Base-by-base conservation (phyloP, 169 alveolate species). In the Plasmodium relictum region DNA sequence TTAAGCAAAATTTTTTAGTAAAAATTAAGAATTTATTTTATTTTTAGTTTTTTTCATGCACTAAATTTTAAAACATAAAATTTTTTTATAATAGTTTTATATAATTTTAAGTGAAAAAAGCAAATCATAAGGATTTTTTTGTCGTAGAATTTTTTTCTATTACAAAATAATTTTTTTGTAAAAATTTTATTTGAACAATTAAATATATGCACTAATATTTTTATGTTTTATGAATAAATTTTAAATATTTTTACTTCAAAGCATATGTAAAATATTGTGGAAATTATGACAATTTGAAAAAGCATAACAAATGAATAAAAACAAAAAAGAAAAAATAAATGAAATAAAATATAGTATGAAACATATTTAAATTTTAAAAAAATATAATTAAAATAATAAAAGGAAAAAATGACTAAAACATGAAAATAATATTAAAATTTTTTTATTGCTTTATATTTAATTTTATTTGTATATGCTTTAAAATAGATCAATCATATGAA, bases 381-480 rank as follows among this genome's bases (percentile, higher is more conserved):
- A 54, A 54, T 54, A 12, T 12, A 16, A 54, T 10, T 2, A 37
- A 71, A 16, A 10, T 42, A 45, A 54, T 54, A 54, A 54, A 54
- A 16, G 63, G 83, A 65, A 80, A 80, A 80, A 63, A 80, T 80
- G 90, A 80, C 48, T 50, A 80, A 80, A 80, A 80, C 90, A 80
- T 80, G 90, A 80, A 66, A 80, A 66, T 24, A 50, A 54, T 68
- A 52, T 66, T 80, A 52, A 59, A 39, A 48, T 20, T 52, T 22
- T 52, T 71, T 50, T 80, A 48, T 54, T 80, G 52, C 58, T n/a
- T 61, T 45, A 48, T 61, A 52, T 45, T 80, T 31, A 80, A 44
- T 39, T 37, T 66, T 80, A 44, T 80, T 59, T 66, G 90, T 66
- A 66, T 62, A 65, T 80, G 80, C 72, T 80, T 66, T 26, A 80